These are phyloP conservation scores for Aspergillus bombycis DNA, from an alignment of 2,329 filamentous ascomycete species.

Conservation along the genomic window DNA sequence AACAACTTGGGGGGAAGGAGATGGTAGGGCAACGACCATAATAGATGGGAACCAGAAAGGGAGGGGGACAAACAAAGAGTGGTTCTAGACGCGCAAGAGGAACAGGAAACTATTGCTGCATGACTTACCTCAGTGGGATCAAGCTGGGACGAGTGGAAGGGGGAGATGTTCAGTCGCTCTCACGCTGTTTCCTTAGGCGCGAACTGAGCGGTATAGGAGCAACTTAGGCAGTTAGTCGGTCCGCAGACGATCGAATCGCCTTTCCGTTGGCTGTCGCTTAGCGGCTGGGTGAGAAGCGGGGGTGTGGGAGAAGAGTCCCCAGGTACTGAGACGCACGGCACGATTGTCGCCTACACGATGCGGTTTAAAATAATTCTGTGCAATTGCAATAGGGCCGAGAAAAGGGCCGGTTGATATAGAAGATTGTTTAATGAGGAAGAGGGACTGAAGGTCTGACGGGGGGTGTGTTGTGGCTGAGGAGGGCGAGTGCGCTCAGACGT, in stretches of 20 bases:
- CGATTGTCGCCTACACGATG: conserved; percentile 9
- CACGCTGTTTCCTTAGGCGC: conserved; percentile 20
- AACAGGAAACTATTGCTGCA: conserved; percentile 20
- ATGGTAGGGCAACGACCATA: conserved; percentile 7
- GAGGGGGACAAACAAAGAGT: conserved; percentile 17
- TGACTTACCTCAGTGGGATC: conserved; percentile 23
- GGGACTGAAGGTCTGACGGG: conserved; percentile 1
- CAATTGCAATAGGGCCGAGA: not conserved
- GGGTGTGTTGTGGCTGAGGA: conserved; percentile 3
- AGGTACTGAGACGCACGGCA: conserved; percentile 12
- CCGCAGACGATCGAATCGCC: conserved; percentile 30
- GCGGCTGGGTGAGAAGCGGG: conserved; percentile 40
- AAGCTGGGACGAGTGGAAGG: conserved; percentile 17
- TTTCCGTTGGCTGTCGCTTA: conserved; percentile 43
- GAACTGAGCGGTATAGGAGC: conserved; percentile 23
- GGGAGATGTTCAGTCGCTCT: conserved; percentile 16
- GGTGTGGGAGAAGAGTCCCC: conserved; percentile 31
- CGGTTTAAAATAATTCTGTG: not conserved
- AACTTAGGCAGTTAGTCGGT: conserved; percentile 20
- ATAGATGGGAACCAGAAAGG: conserved; percentile 11
- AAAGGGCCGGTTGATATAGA: not conserved
- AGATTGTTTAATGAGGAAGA: conserved; percentile 1
- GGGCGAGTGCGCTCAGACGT: conserved; percentile 22
- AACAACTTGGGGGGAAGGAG: conserved; percentile 12
- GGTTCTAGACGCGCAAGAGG: conserved; percentile 18